Base-by-base conservation (phyloP, 2,329 filamentous ascomycete species). In the Pseudogymnoascus sp. region DNA sequence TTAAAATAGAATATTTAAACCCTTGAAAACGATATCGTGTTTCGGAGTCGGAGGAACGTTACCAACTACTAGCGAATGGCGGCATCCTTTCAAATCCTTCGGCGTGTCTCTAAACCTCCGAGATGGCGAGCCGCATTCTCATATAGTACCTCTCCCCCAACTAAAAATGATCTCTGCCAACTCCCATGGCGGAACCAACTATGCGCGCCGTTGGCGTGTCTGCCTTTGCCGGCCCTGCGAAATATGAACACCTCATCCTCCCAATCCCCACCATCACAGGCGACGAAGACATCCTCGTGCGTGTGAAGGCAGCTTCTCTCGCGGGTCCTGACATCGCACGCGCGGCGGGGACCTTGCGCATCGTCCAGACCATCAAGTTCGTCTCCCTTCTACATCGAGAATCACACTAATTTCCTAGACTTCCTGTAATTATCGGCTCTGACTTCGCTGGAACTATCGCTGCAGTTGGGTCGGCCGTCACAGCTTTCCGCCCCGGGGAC, bases 341-440 rank as follows among this genome's bases (percentile, higher is more conserved):
- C 18, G 40, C 40, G 8, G 16, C 40, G 4, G 40, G 40, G 5
- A 69, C 73, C 37, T 73, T 73, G 37, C 64, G 66, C 5, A 67
- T 74, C 23, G 72, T 74, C 63, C 66, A 78, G 65, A 75, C 78
- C 56, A 73, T 86, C 64, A 79, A 79, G 61, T 82, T 82, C 4
- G 81, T 82, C 62, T 78, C 85, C 73, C 73, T 86, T 72, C 62
- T 71, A 69, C 6, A 73, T 75, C 16, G 67, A 44, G 11, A 23
- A 21, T 3, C 18, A 5, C 40, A 44, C 37, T 56, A 21, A 3
- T 12, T 56, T 7, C 23, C 61, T 59, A 75, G 75, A 11, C 78
- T 79, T 50, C 78, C 78, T 0, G 78, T 75, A 50, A 74, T 74
- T 61, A 73, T 81, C 34, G 78, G 78, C 36, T 77, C 76, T 64